Evolutionary conservation across 345 rosid genomes (phyloP).

Genomic region (Eutrema yunnanense): DNA sequence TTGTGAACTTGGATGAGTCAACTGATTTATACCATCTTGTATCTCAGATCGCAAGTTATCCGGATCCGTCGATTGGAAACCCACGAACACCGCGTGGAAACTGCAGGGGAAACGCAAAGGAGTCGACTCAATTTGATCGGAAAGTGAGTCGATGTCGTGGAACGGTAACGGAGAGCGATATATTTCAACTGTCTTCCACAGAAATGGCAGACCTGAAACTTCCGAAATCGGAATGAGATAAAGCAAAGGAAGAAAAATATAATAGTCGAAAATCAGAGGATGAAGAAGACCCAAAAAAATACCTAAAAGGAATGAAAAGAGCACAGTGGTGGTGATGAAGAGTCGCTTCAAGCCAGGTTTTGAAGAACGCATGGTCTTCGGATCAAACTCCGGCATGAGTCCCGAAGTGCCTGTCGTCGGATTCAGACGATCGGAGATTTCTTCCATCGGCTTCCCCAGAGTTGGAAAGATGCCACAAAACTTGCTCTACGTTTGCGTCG

Average conservation of each 20-base stretch:
- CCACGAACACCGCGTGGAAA: constrained; percentile 58
- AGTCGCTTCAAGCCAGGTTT: constrained; percentile 83
- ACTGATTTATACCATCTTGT: constrained; percentile 33
- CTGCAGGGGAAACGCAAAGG: constrained; percentile 53
- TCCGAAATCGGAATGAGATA: neutral
- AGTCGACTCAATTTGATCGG: constrained; percentile 42
- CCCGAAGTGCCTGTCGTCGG: constrained; percentile 16
- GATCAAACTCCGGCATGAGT: constrained; percentile 30
- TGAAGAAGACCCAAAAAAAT: neutral
- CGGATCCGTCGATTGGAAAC: constrained; percentile 34
- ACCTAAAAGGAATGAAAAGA: constrained; percentile 74
- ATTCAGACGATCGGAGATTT: constrained; percentile 33
- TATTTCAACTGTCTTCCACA: constrained; percentile 91
- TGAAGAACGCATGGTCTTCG: constrained; percentile 51
- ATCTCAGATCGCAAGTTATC: constrained; percentile 37
- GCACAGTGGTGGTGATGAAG: constrained; percentile 55
- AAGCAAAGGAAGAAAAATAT: neutral
- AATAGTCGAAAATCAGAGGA: neutral
- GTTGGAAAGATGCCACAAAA: constrained; percentile 29
- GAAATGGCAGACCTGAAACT: constrained; percentile 54
- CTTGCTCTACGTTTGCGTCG: constrained; percentile 33
- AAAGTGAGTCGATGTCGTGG: constrained; percentile 55
- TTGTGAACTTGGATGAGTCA: constrained; percentile 36
- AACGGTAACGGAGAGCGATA: constrained; percentile 89
- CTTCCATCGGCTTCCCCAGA: constrained; percentile 35